Base-by-base conservation (phyloP, 768 basidiomycete genomes). In the Austroboletus eburneus region DNA sequence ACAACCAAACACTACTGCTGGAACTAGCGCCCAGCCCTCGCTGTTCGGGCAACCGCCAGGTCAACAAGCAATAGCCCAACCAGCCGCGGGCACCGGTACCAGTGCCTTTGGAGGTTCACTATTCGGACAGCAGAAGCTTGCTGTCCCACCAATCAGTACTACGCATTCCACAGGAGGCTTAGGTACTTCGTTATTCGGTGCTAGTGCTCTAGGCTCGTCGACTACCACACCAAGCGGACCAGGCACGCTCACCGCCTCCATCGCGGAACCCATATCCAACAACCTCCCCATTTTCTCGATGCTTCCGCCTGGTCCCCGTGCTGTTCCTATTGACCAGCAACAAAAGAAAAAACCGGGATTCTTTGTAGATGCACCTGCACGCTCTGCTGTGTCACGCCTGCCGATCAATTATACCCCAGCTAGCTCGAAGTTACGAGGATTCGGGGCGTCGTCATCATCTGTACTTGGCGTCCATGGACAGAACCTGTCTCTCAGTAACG, bases 221-320 rank as follows among this genome's bases (percentile, higher is more conserved):
- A 58, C 66, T 0, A 61, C 61, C 37, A 66, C 69, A 44, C 68
- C 72, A n/a, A 78, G 68, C 25, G 69, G 72, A 34, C 79, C 80
- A 66, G 80, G 80, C 30, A 65, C 75, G 0, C 70, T 95, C 43
- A 87, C 85, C 9, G 88, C 91, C 2, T 93, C 93, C 17, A 90
- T 97, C 59, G 84, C 87, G 22, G 87, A 94, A 63, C 89, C 89
- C 8, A 83, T 91, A 52, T 79, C 77, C 25, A 72, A 79, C 41
- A 83, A 85, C 50, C 63, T 88, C 42, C 83, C 83, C 4, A 83
- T 87, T 42, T 90, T 85, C 62, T 80, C 77, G 43, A 74, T 89
- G 76, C 78, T 90, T 25, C 83, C 85, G 18, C 78, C 84, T 12
- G 80, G 83, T 32, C 86, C 80, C 22, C 87, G 76, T 40, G 76